Base-by-base conservation (phyloP, 805 yeast species). In the Metschnikowia rubicola region DNA sequence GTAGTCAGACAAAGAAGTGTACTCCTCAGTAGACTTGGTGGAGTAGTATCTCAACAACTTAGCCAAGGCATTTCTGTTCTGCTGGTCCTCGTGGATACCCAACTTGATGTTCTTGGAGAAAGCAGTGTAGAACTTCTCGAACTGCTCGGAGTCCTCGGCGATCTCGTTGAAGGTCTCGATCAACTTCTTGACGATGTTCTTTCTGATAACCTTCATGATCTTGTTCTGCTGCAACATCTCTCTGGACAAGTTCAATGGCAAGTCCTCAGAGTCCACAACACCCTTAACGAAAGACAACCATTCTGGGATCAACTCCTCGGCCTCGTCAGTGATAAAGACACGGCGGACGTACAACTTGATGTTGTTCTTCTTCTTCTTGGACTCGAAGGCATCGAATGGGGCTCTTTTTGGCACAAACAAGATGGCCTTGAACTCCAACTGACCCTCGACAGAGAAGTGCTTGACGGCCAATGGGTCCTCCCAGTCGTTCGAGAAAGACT, bases 401-500 rank as follows among this genome's bases (percentile, higher is more conserved):
- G 99, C 97, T 80, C 99, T 90, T 81, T 87, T 88, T 75, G 99
- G 99, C 76, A 94, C 83, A 68, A 89, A 94, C 65, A 94, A 79
- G 67, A 94, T 94, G 56, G 99, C 98, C 79, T 86, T 91, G 84
- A 94, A 94, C 80, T 94, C 99, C 65, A 94, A 83, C 81, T 94
- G 99, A 81, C 99, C 99, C 80, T 94, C 99, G 67, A 94, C 99
- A 43, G 97, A 88, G 83, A 94, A 94, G 79, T 94, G 99, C 83
- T 94, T 94, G 61, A 94, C 98, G 60, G 97, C 97, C 70, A 94
- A 83, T 76, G 97, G 99, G 71, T 94, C 99, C 80, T 94, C 99
- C 99, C 99, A 94, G 77, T 94, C 99, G 77, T 94, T 94, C 48
- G 99, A 91, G 67, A 94, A 94, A 43, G 98, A 90, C 81, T 94